Evolutionary conservation across 495 filamentous ascomycete genomes (phyloP), one percentile per base, ranked within the genome.

Genomic region (Xylaria bambusicola): DNA sequence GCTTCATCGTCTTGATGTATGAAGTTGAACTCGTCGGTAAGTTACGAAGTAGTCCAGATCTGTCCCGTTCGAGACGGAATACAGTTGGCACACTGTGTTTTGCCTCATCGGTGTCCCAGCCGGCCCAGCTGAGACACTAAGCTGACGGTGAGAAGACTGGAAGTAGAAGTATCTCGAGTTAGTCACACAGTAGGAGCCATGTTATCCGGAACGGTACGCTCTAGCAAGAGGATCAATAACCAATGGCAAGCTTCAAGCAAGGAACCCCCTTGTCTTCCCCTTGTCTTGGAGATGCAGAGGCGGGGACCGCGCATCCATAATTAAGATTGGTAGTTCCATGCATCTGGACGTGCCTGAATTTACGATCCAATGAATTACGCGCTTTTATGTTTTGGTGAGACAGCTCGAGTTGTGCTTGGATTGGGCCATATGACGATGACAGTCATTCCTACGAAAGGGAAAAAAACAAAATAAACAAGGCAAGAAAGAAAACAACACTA

Each of bases 301-400:
- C 31, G 53, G 53, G 42, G 42, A 4, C 24, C 2, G n/a, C 2
- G n/a, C 18, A 5, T 47, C 10, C 41, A 47, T 24, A 1, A 26
- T 42, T 56, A 47, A 56, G 47, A 56, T 56, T 56, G 42, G 53
- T 6, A n/a, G 3, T 26, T 17, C 18, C 42, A 46, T 38, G 41
- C 23, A 29, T 48, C 20, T 6, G 23, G 42, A 46, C 18, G 52
- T 44, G 26, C 51, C 51, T 54, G 51, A 10, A 31, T 38, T 47
- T 10, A 6, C n/a, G 6, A 47, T n/a, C 53, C 53, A 56, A 56
- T 56, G 31, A 56, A 17, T 9, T 38, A 26, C 42, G 31, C 42
- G 41, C 20, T 29, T n/a, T 9, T 20, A 15, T 44, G 26, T 46
- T 56, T 56, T 56, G 29, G 20, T 56, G 41, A 56, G 27, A 48